A percentile compares a stretch with the other conserved stretches of the same genome.
Conservation (phyloP, 108 stramenopile species). For the Pseudonitzschia multiseries region DNA sequence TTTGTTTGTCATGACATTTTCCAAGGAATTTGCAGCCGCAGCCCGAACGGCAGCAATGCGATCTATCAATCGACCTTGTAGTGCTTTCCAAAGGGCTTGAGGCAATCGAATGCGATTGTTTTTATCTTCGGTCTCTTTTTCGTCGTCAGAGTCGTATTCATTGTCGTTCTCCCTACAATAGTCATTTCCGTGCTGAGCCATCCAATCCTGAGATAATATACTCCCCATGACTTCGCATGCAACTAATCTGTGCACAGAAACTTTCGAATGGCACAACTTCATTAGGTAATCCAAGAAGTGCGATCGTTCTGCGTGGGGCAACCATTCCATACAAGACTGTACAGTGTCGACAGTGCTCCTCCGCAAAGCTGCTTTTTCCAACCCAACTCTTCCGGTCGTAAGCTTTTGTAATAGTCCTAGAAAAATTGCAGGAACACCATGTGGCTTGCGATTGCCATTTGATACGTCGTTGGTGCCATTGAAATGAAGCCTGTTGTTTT, state of each 20-base stretch:
- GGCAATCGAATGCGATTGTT: conserved; percentile 20
- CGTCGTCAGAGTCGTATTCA: neutral
- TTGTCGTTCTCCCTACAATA: conserved; percentile 4
- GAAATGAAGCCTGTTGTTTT: neutral
- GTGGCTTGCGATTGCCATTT: conserved; percentile 14
- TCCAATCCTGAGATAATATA: conserved; percentile 54
- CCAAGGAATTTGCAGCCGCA: conserved; percentile 61
- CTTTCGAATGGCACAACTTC: conserved; percentile 67
- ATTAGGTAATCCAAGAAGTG: conserved; percentile 60
- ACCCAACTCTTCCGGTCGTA: conserved; percentile 51
- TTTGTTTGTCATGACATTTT: conserved; percentile 29
- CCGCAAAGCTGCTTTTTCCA: conserved; percentile 64
- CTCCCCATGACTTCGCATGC: conserved; percentile 66
- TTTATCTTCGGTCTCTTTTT: conserved; percentile 14
- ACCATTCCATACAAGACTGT: conserved; percentile 33
- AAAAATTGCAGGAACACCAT: conserved; percentile 51
- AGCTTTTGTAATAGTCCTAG: conserved; percentile 77
- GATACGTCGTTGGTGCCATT: neutral
- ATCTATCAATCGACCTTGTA: conserved; percentile 68
- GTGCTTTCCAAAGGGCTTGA: conserved; percentile 46
- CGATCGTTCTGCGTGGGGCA: conserved; percentile 54
- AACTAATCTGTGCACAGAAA: conserved; percentile 71
- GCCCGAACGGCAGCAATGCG: conserved; percentile 73
- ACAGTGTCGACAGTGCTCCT: conserved; percentile 39
- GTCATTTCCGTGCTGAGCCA: conserved; percentile 39